phyloP scores from a whole-genome alignment of 768 basidiomycete species.

The Postia placenta region DNA sequence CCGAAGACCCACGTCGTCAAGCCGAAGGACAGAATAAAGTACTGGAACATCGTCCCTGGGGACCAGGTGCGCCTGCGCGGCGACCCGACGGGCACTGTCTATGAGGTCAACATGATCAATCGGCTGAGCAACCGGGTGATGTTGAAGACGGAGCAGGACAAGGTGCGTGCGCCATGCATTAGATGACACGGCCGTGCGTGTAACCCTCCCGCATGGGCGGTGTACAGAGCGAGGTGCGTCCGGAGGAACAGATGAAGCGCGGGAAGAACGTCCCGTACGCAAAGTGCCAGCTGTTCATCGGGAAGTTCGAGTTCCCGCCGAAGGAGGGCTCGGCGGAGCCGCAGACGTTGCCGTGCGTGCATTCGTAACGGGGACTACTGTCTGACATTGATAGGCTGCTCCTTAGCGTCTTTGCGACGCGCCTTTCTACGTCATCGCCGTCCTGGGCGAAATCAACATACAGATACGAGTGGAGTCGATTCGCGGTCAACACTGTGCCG shows the following conservation, averaged over 20 bases:
- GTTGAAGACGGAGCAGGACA: slow-evolving; percentile 37
- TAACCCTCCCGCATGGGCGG: background rate
- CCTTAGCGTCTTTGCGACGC: slow-evolving; percentile 69
- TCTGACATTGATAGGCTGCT: background rate
- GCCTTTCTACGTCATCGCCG: slow-evolving; percentile 56
- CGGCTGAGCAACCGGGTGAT: slow-evolving; percentile 62
- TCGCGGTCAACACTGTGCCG: slow-evolving; percentile 61
- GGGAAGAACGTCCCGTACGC: slow-evolving; percentile 59
- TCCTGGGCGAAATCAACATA: slow-evolving; percentile 49
- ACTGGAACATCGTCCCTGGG: slow-evolving; percentile 86
- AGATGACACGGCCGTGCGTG: background rate
- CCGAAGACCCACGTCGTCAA: slow-evolving; percentile 45
- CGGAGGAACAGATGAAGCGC: background rate
- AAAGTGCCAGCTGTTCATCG: slow-evolving; percentile 72
- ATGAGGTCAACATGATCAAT: slow-evolving; percentile 72
- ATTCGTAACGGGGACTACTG: background rate
- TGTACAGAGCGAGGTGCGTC: background rate
- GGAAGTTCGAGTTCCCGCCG: slow-evolving; percentile 56
- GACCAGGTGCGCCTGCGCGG: slow-evolving; percentile 71
- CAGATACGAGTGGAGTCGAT: slow-evolving; percentile 69
- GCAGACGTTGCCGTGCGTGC: slow-evolving; percentile 22
- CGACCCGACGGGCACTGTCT: slow-evolving; percentile 50
- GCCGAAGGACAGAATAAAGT: slow-evolving; percentile 67
- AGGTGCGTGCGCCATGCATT: slow-evolving; percentile 15
- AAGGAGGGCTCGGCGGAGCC: slow-evolving; percentile 19